Conservation (phyloP, 2,329 filamentous ascomycete species). For the Ceratocystis albifundus region DNA sequence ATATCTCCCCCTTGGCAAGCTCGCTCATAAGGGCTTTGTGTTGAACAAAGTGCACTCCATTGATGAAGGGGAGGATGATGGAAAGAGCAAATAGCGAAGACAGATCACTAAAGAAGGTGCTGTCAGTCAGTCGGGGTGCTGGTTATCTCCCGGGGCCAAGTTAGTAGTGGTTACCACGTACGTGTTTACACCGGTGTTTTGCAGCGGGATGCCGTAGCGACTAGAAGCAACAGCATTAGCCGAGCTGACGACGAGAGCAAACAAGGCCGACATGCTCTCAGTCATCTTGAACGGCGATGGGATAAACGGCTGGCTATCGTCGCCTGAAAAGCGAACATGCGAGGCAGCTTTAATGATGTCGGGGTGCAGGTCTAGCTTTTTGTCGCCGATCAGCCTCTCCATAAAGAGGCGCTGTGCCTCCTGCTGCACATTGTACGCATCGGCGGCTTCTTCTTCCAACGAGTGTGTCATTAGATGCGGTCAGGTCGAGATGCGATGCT, state of each 20-base stretch:
- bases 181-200: slow-evolving; percentile 22
- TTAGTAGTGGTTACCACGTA: background rate
- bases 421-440: slow-evolving; percentile 14
- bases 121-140: background rate
- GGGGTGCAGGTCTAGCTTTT: background rate
- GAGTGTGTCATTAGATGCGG: background rate
- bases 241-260: slow-evolving; percentile 27
- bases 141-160: background rate
- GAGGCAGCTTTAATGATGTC: slow-evolving; percentile 10
- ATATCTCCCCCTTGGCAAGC: slow-evolving; percentile 22
- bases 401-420: slow-evolving; percentile 15
- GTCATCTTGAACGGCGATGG: slow-evolving; percentile 33
- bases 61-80: slow-evolving; percentile 21
- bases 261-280: slow-evolving; percentile 35
- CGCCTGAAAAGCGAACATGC: slow-evolving; percentile 6
- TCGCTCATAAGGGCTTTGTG: slow-evolving; percentile 26
- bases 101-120: background rate
- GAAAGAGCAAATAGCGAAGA: slow-evolving; percentile 16
- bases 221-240: slow-evolving; percentile 21
- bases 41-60: slow-evolving; percentile 21
- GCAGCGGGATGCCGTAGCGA: slow-evolving; percentile 19
- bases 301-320: slow-evolving; percentile 25
- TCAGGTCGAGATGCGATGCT: background rate
- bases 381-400: slow-evolving; percentile 9
- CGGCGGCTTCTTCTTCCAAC: background rate